Evolutionary conservation across 2,329 filamentous ascomycete genomes (phyloP), one percentile per base, ranked within the genome.

Genomic region (Cryoendolithus antarcticus): DNA sequence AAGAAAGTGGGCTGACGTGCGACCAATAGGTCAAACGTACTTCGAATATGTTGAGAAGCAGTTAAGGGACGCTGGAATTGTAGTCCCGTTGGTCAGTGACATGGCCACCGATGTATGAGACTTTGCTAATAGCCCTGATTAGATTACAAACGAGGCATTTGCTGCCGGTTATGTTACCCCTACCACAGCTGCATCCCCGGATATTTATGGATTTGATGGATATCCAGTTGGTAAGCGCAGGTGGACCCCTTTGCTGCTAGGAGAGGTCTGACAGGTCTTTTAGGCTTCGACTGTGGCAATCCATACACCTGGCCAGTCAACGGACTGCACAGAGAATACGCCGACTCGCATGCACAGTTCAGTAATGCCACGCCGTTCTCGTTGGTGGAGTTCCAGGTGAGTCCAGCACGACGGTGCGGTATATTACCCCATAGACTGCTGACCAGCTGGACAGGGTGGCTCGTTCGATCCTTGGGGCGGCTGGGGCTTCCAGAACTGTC

Each of bases 391-490:
- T 60, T 60, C 34, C 59, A 62, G 19, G 19, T 21, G 19, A 84
- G 19, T 21, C 19, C 19, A 21, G 19, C 19, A 21, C 19, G 3
- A 21, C 19, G 19, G 19, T 21, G 19, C 19, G 19, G 19, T 21
- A 21, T 21, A 21, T 21, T 21, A 21, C 19, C 3, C 3, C 6
- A 6, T 21, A 6, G 6, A 3, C 19, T 21, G 19, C 19, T 21
- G 19, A 21, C 19, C 19, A 21, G 3, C 3, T 21, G 19, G 19
- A 21, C 19, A 21, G 43, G 59, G 57, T 11, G 58, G 58, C 13
- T 67, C 76, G 0, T 86, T 80, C 44, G 81, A 86, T 53, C 75
- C 77, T 0, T 89, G 82, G 73, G 84, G 82, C 35, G 82, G 82
- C 10, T 44, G 38, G 35, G 80, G 82, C 0, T 83, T 82, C 36